Percentiles rank a stretch among this genome's conserved stretches.
Evolutionary conservation across 371 early-diverging fungal species (phyloP).

Genomic region (Saksenaea oblongispora): DNA sequence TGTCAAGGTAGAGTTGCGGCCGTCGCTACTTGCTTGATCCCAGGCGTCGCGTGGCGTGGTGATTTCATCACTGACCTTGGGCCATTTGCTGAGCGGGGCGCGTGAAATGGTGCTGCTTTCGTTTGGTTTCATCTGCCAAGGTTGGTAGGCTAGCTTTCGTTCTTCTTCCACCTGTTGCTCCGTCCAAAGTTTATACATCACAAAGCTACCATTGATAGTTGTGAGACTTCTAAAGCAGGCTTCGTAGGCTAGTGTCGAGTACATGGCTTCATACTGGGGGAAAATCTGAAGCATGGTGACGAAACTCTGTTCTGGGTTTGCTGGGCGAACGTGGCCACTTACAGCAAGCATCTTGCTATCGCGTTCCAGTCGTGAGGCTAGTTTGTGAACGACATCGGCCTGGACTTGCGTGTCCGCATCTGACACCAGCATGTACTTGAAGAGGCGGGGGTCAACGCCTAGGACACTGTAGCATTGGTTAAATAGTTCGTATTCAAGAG

Average conservation of each 20-base stretch:
- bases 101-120: constrained; percentile 5
- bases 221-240: constrained; percentile 41
- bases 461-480: constrained; percentile 48
- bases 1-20: constrained; percentile 4
- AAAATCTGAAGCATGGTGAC: constrained; percentile 54
- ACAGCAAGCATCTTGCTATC: constrained; percentile 43
- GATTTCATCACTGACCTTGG: constrained; percentile 45
- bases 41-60: constrained; percentile 15
- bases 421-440: constrained; percentile 49
- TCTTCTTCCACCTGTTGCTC: constrained; percentile 13
- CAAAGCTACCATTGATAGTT: constrained; percentile 44
- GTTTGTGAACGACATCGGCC: constrained; percentile 29
- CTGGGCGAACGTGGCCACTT: constrained; percentile 51
- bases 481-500: constrained; percentile 49
- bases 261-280: constrained; percentile 42
- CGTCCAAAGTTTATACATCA: constrained; percentile 51
- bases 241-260: constrained; percentile 46
- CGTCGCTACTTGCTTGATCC: constrained; percentile 15
- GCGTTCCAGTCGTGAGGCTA: constrained; percentile 38
- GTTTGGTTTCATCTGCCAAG: not conserved
- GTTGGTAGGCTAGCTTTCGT: not conserved
- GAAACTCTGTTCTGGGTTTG: constrained; percentile 47
- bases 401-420: constrained; percentile 50
- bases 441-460: constrained; percentile 47
- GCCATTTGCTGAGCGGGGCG: constrained; percentile 23